A percentile compares a stretch with the other conserved stretches of the same genome.
phyloP scores from a whole-genome alignment of 2,329 filamentous ascomycete genomes.

The Scedosporium minutisporum region DNA sequence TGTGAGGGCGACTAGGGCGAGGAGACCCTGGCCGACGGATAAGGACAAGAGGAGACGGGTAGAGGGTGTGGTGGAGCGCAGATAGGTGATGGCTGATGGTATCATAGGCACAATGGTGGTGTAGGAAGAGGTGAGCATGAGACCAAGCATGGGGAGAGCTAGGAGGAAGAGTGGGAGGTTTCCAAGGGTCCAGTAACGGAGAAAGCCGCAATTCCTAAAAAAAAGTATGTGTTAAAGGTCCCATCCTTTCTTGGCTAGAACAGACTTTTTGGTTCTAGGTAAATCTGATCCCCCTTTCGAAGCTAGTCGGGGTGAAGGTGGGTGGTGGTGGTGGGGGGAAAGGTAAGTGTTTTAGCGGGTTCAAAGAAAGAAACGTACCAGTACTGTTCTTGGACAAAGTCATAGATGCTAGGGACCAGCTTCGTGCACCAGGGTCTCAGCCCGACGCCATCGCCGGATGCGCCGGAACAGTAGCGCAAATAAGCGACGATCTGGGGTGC shows the following conservation, averaged over 20 bases:
- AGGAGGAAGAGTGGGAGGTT: constrained; percentile 85
- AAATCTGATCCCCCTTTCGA: not conserved
- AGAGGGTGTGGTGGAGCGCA: constrained; percentile 2
- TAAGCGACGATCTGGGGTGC: constrained; percentile 71
- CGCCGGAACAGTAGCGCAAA: constrained; percentile 51
- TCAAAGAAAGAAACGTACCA: constrained; percentile 51
- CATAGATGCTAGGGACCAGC: constrained; percentile 76
- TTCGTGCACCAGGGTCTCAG: constrained; percentile 65
- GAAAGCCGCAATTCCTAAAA: constrained; percentile 72
- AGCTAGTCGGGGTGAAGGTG: not conserved
- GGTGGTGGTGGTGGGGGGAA: constrained; percentile 3
- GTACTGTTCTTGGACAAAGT: constrained; percentile 80
- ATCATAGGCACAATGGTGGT: constrained; percentile 22
- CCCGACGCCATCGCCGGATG: constrained; percentile 11
- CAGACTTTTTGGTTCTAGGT: not conserved
- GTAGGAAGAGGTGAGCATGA: constrained; percentile 55
- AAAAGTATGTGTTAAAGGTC: constrained; percentile 11
- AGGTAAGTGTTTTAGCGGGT: not conserved
- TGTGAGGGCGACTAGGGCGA: constrained; percentile 63
- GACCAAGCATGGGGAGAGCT: constrained; percentile 63
- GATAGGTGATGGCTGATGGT: not conserved
- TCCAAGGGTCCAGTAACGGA: constrained; percentile 80
- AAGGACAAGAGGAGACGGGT: constrained; percentile 40
- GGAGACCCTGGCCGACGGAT: constrained; percentile 61
- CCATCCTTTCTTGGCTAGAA: not conserved